Evolutionary conservation across 371 early-diverging fungal genomes (phyloP).

Genomic region (Mucor sp.): DNA sequence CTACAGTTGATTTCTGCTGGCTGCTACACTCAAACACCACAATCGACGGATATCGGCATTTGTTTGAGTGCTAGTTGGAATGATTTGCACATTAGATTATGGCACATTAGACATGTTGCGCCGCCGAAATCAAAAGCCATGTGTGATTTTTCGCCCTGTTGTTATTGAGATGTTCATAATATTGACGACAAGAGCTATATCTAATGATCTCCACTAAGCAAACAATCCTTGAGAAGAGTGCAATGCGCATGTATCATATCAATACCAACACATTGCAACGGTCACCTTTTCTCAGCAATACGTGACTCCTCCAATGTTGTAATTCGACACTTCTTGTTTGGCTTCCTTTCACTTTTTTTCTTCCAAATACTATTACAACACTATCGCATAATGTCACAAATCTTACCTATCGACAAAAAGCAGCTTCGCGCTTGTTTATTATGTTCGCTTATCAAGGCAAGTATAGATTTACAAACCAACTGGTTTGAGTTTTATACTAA

Average conservation of each 20-base stretch:
- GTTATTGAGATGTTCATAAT: not conserved
- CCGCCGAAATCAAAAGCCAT: not conserved
- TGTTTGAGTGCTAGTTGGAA: not conserved
- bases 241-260: not conserved
- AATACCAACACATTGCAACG: not conserved
- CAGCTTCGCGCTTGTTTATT: constrained; percentile 90
- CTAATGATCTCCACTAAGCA: not conserved
- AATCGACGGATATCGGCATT: not conserved
- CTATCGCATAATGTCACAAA: constrained; percentile 52
- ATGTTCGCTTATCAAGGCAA: constrained; percentile 90
- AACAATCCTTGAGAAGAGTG: not conserved
- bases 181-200: not conserved
- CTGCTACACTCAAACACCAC: not conserved
- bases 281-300: not conserved
- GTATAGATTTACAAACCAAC: constrained; percentile 10
- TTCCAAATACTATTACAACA: not conserved
- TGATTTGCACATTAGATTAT: too few species aligned
- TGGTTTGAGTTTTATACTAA: constrained; percentile 3
- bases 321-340: not conserved
- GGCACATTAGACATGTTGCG: not conserved
- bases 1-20: not conserved
- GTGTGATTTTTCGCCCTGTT: not conserved
- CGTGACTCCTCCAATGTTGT: not conserved
- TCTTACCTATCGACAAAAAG: constrained; percentile 74
- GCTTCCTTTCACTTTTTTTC: not conserved